Evolutionary conservation across 805 yeast genomes (phyloP), one percentile per base, ranked within the genome.

Genomic region (Danielozyma ontarioensis): DNA sequence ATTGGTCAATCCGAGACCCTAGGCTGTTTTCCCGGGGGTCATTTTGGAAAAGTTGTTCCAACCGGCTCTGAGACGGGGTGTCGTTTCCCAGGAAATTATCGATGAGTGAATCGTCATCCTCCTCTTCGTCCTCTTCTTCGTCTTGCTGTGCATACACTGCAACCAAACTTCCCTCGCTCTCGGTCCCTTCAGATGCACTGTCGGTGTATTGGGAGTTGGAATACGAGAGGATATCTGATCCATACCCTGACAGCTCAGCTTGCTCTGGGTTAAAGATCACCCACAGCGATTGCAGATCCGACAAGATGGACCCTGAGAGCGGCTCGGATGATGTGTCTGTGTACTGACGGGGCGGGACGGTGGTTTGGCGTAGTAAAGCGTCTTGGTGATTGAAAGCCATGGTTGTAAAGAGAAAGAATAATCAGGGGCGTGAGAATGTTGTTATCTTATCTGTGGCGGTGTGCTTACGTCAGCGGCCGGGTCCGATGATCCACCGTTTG

Each of bases 191-290:
- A 3, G 55, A 50, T 8, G 47, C 49, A 19, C 21, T 24, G 11
- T 23, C 18, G 1, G 47, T 17, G 5, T 18, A 34, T 26, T 27
- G 36, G 3, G 28, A 6, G 13, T 12, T 49, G 10, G 60, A 52
- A 6, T 47, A 35, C 7, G 59, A 54, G 33, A 57, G 37, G 19
- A 57, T 55, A 40, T 57, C 62, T 1, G 56, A 51, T 12, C 45
- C 57, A 7, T 32, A n/a, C 39, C 26, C 31, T 38, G 3, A 27
- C 26, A 14, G 33, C 37, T 10, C 14, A 21, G 5, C 27, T 6
- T 6, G 8, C 10, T 19, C 33, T 5, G 62, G 62, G 35, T 55
- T 46, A 25, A 57, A 57, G 17, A 57, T 40, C 17, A 57, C 58
- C 53, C 54, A 52, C 41, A 46, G 47, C 5, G 53, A 47, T 29